A percentile compares a stretch with the other conserved stretches of the same genome.
Evolutionary conservation across 2,329 filamentous ascomycete species (phyloP).

Genomic region (Metarhizium rileyi): DNA sequence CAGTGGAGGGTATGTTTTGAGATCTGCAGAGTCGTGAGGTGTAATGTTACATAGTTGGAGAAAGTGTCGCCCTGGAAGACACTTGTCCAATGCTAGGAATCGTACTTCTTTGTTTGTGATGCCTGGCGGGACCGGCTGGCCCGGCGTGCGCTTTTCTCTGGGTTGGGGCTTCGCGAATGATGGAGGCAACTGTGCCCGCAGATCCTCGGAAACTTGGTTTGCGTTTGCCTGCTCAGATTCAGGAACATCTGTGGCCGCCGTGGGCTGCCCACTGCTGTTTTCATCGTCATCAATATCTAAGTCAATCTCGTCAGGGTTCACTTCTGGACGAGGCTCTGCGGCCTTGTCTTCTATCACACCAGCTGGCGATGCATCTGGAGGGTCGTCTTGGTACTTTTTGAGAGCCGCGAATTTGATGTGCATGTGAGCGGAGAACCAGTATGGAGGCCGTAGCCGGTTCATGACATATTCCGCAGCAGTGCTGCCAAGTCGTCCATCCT

Average conservation of each 20-base stretch:
- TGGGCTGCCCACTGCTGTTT: constrained; percentile 9
- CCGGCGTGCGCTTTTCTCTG: constrained; percentile 32
- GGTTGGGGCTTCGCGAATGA: constrained; percentile 48
- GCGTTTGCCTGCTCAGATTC: constrained; percentile 10
- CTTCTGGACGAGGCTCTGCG: constrained; percentile 9
- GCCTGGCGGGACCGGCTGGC: constrained; percentile 55
- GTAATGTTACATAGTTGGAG: constrained; percentile 65
- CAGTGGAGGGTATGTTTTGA: constrained; percentile 11
- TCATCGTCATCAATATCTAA: constrained; percentile 48
- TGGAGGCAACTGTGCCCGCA: constrained; percentile 67
- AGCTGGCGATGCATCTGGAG: neutral
- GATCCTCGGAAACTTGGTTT: constrained; percentile 44
- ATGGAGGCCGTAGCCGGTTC: constrained; percentile 67
- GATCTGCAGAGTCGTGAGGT: constrained; percentile 30
- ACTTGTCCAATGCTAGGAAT: constrained; percentile 91
- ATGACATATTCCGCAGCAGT: constrained; percentile 71
- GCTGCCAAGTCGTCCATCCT: constrained; percentile 66
- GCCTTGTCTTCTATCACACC: neutral
- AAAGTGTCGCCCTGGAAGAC: constrained; percentile 68
- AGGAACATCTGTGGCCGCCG: neutral
- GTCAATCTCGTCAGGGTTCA: constrained; percentile 62
- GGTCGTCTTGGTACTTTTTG: constrained; percentile 40
- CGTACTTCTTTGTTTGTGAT: constrained; percentile 73
- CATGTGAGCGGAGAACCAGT: constrained; percentile 92
- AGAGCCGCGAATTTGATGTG: constrained; percentile 78